These are phyloP conservation scores for Tolypocladium pustulatum DNA, from an alignment of 2,329 filamentous ascomycete species.

Conservation along the genomic window DNA sequence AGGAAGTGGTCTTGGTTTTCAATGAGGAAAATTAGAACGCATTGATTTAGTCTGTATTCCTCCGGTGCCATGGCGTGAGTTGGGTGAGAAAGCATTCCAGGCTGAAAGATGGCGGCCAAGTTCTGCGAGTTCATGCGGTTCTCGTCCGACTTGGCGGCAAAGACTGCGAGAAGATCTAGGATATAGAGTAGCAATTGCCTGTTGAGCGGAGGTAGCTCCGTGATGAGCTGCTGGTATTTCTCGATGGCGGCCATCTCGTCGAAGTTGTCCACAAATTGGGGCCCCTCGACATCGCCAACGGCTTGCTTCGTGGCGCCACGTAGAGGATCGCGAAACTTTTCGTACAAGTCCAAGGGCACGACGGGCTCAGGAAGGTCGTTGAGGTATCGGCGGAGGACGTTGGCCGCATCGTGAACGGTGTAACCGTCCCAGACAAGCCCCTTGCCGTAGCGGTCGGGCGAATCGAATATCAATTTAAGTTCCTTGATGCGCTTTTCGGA, in stretches of 20 bases:
- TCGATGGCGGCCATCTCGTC: constrained; percentile 61
- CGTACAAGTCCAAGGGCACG: constrained; percentile 87
- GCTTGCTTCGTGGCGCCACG: constrained; percentile 61
- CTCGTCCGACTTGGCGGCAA: constrained; percentile 90
- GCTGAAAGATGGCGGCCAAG: constrained; percentile 93
- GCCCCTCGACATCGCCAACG: constrained; percentile 56
- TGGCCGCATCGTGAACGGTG: constrained; percentile 96
- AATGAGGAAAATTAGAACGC: constrained; percentile 93
- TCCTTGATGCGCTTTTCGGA: constrained; percentile 99
- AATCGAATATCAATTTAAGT: constrained; percentile 83
- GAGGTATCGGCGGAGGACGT: constrained; percentile 88
- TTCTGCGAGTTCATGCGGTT: constrained; percentile 97
- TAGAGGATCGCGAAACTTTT: constrained; percentile 78
- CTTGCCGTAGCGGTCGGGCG: constrained; percentile 90
- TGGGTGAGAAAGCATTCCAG: constrained; percentile 89
- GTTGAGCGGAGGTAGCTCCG: constrained; percentile 84
- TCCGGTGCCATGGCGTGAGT: constrained; percentile 89
- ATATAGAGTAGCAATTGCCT: constrained; percentile 92
- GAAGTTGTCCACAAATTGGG: constrained; percentile 56
- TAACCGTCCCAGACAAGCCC: constrained; percentile 95
- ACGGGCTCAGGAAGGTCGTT: constrained; percentile 96
- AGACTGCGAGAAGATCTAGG: constrained; percentile 88
- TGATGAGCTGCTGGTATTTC: constrained; percentile 83
- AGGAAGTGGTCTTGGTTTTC: constrained; percentile 98
- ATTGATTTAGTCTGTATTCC: constrained; percentile 91